Conservation (phyloP, 495 filamentous ascomycete species). For the Lasiosphaeria ovina region DNA sequence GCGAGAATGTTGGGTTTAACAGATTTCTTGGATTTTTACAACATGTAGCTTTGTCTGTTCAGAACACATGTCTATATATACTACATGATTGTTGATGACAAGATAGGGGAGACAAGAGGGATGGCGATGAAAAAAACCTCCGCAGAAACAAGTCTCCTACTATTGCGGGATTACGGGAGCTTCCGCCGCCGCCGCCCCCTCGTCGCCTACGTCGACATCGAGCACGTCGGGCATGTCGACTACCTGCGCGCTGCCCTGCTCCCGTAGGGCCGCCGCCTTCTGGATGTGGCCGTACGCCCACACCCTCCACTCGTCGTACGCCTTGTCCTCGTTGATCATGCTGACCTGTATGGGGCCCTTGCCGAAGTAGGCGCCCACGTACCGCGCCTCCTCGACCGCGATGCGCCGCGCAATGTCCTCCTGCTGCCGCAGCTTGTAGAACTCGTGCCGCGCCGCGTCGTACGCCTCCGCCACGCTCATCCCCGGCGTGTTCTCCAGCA, state of each 20-base stretch:
- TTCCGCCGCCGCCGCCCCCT: background rate
- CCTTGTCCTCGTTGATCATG: conserved; percentile 75
- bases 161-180: too few relatives aligned
- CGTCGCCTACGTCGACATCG: conserved; percentile 14
- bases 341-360: conserved; percentile 68
- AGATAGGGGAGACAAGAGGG: too few relatives aligned
- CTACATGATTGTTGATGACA: too few relatives aligned
- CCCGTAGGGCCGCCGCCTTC: conserved; percentile 38
- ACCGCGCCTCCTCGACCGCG: conserved; percentile 82
- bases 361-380: conserved; percentile 83
- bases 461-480: conserved; percentile 71
- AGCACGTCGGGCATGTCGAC: conserved; percentile 19
- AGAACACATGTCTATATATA: too few relatives aligned
- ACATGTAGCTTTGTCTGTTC: too few relatives aligned
- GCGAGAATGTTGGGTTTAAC: too few relatives aligned
- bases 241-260: conserved; percentile 45
- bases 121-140: too few relatives aligned
- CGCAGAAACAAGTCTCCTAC: too few relatives aligned
- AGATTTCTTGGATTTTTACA: too few relatives aligned
- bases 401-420: conserved; percentile 83
- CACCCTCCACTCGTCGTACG: conserved; percentile 75
- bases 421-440: conserved; percentile 77
- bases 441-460: conserved; percentile 83
- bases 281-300: conserved; percentile 62
- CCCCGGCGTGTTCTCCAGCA: conserved; percentile 60